Evolutionary conservation across 768 basidiomycete genomes (phyloP).

Genomic region (Trametes cingulata): DNA sequence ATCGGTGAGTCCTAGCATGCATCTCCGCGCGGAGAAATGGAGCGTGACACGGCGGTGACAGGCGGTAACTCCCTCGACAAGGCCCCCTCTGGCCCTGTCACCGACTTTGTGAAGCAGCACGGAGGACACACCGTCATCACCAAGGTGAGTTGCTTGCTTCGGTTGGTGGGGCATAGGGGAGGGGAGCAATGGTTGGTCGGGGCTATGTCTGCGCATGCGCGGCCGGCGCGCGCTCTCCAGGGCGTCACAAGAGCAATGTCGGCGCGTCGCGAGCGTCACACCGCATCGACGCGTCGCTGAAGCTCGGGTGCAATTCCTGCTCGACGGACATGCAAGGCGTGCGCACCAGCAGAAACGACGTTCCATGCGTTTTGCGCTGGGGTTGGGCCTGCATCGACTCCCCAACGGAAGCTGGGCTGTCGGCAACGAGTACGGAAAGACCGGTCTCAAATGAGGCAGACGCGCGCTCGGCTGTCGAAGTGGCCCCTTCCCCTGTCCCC

Average conservation of each 20-base stretch:
- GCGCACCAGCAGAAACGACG: not conserved
- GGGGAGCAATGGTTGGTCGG: not conserved
- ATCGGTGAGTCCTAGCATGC: conserved; percentile 46
- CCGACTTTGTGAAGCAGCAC: conserved; percentile 87
- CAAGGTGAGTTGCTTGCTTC: conserved; percentile 56
- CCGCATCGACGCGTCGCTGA: not conserved
- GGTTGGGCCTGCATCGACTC: not conserved
- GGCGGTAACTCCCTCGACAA: conserved; percentile 92
- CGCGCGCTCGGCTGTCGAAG: conserved; percentile 9
- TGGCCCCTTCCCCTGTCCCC: not conserved
- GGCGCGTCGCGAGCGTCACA: conserved; percentile 4
- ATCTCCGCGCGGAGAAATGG: conserved; percentile 15
- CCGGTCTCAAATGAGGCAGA: conserved; percentile 6
- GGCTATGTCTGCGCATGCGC: not conserved
- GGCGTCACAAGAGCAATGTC: not conserved
- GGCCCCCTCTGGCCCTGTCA: conserved; percentile 74
- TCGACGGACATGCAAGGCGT: not conserved
- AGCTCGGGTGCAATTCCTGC: not conserved
- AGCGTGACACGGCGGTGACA: conserved; percentile 36
- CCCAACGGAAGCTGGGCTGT: not conserved
- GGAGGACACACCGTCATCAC: conserved; percentile 99
- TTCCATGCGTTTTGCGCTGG: not conserved
- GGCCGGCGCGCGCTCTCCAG: not conserved
- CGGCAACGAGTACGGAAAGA: conserved; percentile 1
- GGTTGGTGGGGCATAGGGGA: not conserved